Base-by-base conservation (phyloP, 2,329 filamentous ascomycete genomes). In the Fusarium albosuccineum region DNA sequence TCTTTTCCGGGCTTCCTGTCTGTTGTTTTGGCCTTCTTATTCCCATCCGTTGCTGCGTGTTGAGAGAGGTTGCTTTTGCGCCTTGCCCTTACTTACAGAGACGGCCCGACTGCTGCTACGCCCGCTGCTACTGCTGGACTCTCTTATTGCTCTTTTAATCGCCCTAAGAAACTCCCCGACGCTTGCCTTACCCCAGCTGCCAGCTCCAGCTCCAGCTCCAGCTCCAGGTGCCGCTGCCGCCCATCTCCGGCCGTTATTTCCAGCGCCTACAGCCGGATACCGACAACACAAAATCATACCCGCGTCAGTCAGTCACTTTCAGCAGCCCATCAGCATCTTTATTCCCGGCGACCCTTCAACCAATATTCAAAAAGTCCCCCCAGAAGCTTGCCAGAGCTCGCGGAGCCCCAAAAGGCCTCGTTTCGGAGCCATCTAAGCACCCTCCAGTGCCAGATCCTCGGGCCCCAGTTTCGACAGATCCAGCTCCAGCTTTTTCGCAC, bases 161-260 rank as follows among this genome's bases (percentile, higher is more conserved):
- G 50, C 57, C 46, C 60, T 58, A 58, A 65, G 46, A 33, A 66
- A 54, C 57, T 64, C 54, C 62, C 57, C 50, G 55, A 55, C 46
- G 27, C 58, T 66, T 60, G 52, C 51, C 63, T 11, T 51, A 51
- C 48, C 48, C 48, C 53, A 57, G 44, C 17, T 49, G 30, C n/a
- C n/a, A n/a, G n/a, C n/a, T n/a, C 34, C 48, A 50, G 46, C 30
- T 52, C 63, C 49, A 51, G 52, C 42, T 66, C 36, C 63, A 42
- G 64, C 44, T 67, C 26, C 64, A 60, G 57, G 53, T 65, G 49
- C 59, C 46, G 56, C 57, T 61, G 39, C 54, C 63, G 58, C 62
- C 56, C 57, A 65, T 64, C 62, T 62, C 70, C 64, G 64, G 57
- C 48, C 53, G 50, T 76, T 75, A 75, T 76, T 76, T 61, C 76